A percentile compares a stretch with the other conserved stretches of the same genome.
Conservation (phyloP, 805 yeast genomes). For the Yamadazyma olivae region DNA sequence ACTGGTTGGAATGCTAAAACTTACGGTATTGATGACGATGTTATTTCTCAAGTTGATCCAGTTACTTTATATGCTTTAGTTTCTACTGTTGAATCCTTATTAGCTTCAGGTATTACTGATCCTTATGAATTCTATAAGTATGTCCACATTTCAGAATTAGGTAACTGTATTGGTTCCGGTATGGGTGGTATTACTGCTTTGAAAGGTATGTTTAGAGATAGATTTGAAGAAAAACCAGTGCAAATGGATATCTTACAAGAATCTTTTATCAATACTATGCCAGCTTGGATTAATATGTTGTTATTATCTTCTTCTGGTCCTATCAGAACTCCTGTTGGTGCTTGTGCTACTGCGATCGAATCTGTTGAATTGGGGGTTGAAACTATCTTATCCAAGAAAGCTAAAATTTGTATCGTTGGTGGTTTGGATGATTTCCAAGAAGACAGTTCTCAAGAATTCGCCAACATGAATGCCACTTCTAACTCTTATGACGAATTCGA, state of each 20-base stretch:
- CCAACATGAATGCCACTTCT: slow-evolving; percentile 98
- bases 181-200: slow-evolving; percentile 99
- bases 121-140: slow-evolving; percentile 98
- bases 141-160: slow-evolving; percentile 97
- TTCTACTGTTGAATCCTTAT: slow-evolving; percentile 90
- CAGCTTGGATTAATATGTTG: slow-evolving; percentile 99
- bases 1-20: slow-evolving; percentile 96
- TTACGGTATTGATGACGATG: slow-evolving; percentile 94
- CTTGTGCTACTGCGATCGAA: slow-evolving; percentile 99
- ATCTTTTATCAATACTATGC: slow-evolving; percentile 97
- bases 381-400: slow-evolving; percentile 89
- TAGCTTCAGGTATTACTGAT: slow-evolving; percentile 93
- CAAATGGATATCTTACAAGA: slow-evolving; percentile 98
- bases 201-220: slow-evolving; percentile 96
- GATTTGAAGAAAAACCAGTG: slow-evolving; percentile 89
- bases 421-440: slow-evolving; percentile 99
- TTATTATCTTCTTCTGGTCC: slow-evolving; percentile 97
- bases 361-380: slow-evolving; percentile 96
- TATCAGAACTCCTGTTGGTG: slow-evolving; percentile 98
- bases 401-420: slow-evolving; percentile 95
- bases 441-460: slow-evolving; percentile 97
- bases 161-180: slow-evolving; percentile 99
- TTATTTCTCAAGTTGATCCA: slow-evolving; percentile 92
- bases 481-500: slow-evolving; percentile 83
- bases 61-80: slow-evolving; percentile 90